These are phyloP conservation scores for Pseudopyrenochaeta lycopersici DNA, from an alignment of 2,329 filamentous ascomycete species.

Conservation along the genomic window DNA sequence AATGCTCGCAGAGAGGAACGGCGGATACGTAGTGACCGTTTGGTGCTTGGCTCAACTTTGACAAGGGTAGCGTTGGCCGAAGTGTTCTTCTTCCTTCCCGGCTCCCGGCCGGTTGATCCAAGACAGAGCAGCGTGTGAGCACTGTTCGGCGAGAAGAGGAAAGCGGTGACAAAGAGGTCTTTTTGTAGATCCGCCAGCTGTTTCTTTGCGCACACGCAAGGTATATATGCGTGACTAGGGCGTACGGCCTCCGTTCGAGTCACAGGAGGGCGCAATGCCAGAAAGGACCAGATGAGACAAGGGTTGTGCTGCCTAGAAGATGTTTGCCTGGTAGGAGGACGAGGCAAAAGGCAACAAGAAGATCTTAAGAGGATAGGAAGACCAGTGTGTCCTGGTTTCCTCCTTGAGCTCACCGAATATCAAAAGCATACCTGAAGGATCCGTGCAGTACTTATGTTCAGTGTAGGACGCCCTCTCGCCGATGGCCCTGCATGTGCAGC, in stretches of 20 bases:
- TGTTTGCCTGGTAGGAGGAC: constrained; percentile 34
- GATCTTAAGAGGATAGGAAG: constrained; percentile 8
- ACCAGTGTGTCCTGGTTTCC: constrained; percentile 22
- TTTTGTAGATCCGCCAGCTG: constrained; percentile 28
- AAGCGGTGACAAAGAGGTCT: constrained; percentile 18
- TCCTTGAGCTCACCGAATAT: constrained; percentile 32
- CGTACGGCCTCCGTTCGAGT: constrained; percentile 36
- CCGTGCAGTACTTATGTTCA: constrained; percentile 42
- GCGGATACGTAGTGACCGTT: constrained; percentile 32
- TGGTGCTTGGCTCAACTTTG: constrained; percentile 36
- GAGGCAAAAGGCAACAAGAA: constrained; percentile 25
- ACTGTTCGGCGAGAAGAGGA: constrained; percentile 17
- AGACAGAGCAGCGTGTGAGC: constrained; percentile 29
- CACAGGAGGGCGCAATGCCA: constrained; percentile 42
- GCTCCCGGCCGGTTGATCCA: constrained; percentile 42
- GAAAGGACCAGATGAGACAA: constrained; percentile 36
- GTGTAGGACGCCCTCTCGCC: constrained; percentile 15
- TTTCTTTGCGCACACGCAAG: constrained; percentile 17
- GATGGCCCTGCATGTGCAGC: constrained; percentile 29
- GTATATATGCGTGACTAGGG: constrained; percentile 44
- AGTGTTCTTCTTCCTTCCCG: constrained; percentile 30
- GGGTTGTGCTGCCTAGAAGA: constrained; percentile 35
- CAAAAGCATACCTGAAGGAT: constrained; percentile 29
- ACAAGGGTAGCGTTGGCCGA: constrained; percentile 29
- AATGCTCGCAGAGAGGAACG: constrained; percentile 31